Conservation (phyloP, 148 eudicot species). For the Rhododendron henanense region DNA sequence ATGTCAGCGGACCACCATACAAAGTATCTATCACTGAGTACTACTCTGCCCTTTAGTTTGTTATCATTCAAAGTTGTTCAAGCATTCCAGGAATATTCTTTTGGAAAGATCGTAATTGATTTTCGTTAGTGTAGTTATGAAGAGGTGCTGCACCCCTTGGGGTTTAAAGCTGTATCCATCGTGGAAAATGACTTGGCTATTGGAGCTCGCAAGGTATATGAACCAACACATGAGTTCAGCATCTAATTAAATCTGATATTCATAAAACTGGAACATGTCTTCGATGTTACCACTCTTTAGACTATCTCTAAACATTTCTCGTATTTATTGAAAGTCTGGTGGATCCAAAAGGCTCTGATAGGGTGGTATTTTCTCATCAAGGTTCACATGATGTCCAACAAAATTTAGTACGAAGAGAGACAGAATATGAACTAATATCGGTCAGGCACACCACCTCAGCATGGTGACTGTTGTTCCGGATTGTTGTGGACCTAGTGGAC, state of each 20-base stretch:
- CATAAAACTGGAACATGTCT: not conserved
- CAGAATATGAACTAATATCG: not conserved
- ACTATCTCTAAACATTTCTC: not conserved
- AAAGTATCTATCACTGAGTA: conserved; percentile 58
- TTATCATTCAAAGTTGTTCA: conserved; percentile 1
- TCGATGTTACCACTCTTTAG: not conserved
- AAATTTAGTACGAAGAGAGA: not conserved
- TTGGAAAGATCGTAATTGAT: not conserved
- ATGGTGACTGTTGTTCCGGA: not conserved
- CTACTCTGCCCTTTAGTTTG: conserved; percentile 12
- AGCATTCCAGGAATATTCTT: not conserved
- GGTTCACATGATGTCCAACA: not conserved
- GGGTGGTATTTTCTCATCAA: not conserved
- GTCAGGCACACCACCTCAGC: not conserved
- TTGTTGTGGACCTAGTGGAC: not conserved
- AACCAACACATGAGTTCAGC: not conserved
- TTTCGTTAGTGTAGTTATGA: conserved; percentile 51
- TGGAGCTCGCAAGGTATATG: conserved; percentile 53
- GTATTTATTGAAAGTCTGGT: not conserved
- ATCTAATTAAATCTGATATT: not conserved
- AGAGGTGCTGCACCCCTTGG: conserved; percentile 53
- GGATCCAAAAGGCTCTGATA: not conserved
- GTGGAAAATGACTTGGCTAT: conserved; percentile 64
- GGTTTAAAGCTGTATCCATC: conserved; percentile 50
- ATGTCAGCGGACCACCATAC: conserved; percentile 81